Percentiles rank a stretch among this genome's conserved stretches.
Conservation (phyloP, 23 red algal genomes). For the Chondrus crispus region DNA sequence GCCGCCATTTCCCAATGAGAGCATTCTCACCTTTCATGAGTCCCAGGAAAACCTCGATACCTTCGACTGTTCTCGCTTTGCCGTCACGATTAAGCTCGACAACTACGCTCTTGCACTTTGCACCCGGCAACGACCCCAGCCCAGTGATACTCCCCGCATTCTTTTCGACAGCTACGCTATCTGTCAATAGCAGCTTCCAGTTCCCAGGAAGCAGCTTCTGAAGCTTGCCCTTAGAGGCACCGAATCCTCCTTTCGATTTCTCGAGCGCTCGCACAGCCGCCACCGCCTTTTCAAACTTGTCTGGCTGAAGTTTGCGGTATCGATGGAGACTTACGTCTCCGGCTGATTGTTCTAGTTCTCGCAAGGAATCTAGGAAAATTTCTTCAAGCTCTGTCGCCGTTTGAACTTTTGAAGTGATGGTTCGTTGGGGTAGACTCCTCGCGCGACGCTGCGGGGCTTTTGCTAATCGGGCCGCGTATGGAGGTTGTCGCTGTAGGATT, state of each 20-base stretch:
- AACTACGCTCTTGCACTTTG: conserved; percentile 22
- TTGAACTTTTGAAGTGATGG: too few relatives aligned
- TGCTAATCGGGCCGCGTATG: too few relatives aligned
- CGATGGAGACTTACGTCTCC: not conserved
- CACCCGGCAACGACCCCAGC: conserved; percentile 26
- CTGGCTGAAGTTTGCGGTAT: not conserved
- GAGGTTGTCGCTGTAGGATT: too few relatives aligned
- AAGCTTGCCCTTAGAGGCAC: not conserved
- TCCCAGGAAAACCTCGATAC: conserved; percentile 23
- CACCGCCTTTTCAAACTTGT: not conserved
- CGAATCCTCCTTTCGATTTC: not conserved
- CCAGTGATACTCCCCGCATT: conserved; percentile 57
- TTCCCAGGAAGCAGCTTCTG: conserved; percentile 21
- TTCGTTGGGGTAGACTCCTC: too few relatives aligned
- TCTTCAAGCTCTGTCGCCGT: not conserved
- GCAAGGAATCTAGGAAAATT: not conserved
- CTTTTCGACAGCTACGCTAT: conserved; percentile 37
- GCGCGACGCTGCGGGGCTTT: too few relatives aligned
- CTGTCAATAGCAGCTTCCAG: conserved; percentile 27
- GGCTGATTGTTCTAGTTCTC: not conserved
- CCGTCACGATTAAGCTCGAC: conserved; percentile 33
- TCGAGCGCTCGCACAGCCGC: not conserved
- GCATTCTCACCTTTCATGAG: conserved; percentile 34
- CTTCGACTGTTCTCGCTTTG: conserved; percentile 36
- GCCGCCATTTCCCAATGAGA: conserved; percentile 34